A percentile compares a stretch with the other conserved stretches of the same genome.
Evolutionary conservation across 805 yeast genomes (phyloP).

Genomic region (Suhomyces emberorum): DNA sequence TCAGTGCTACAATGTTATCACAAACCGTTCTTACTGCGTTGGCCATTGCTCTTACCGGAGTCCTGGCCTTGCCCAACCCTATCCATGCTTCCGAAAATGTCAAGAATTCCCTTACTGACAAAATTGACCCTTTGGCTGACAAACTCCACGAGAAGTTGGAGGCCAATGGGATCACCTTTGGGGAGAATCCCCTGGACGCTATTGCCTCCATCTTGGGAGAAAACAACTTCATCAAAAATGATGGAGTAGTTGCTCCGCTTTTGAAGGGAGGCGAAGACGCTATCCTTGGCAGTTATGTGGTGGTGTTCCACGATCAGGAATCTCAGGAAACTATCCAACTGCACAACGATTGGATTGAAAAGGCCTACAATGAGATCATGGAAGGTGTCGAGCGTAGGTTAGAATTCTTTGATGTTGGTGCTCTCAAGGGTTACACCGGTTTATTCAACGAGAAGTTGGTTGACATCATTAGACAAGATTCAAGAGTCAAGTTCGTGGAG

Average conservation of each 20-base stretch:
- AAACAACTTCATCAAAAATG: neutral
- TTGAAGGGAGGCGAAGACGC: constrained; percentile 2
- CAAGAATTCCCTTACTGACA: neutral
- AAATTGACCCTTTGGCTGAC: neutral
- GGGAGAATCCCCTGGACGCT: neutral
- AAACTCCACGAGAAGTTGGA: neutral
- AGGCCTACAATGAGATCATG: too few relatives aligned
- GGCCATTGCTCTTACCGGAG: constrained; percentile 4
- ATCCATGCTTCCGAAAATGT: neutral
- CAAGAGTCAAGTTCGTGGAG: constrained; percentile 20
- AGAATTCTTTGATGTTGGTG: constrained; percentile 10
- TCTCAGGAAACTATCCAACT: constrained; percentile 1
- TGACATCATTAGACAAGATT: constrained; percentile 11
- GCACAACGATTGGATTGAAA: constrained; percentile 10
- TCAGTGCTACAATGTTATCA: constrained; percentile 5
- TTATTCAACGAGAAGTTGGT: constrained; percentile 17
- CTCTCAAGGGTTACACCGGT: constrained; percentile 18
- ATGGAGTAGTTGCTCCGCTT: constrained; percentile 7
- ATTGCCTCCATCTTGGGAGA: neutral
- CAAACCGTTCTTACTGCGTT: constrained; percentile 1
- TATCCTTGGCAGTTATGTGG: constrained; percentile 11
- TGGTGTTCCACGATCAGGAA: constrained; percentile 11
- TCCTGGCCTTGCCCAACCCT: constrained; percentile 10
- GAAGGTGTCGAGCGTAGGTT: too few relatives aligned
- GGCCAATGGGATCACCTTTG: neutral